Percentiles rank a stretch among this genome's conserved stretches.
phyloP scores from a whole-genome alignment of 108 stramenopile genomes.

The Stephanodiscus minutulus region DNA sequence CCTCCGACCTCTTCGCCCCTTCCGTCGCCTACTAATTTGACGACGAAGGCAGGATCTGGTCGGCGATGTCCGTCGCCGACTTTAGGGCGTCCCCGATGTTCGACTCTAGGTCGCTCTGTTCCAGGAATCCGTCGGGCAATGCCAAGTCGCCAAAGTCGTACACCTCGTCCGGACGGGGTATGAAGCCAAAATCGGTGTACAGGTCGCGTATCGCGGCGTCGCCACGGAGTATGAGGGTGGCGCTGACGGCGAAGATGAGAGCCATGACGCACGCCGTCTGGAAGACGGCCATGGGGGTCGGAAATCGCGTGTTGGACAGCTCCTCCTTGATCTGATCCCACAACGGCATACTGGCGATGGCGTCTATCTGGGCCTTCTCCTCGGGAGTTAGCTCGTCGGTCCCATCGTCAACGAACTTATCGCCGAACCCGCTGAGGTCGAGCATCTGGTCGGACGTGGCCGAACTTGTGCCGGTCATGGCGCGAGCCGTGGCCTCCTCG shows the following conservation, averaged over 20 bases:
- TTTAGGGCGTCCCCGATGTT: slow-evolving; percentile 14
- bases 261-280: slow-evolving; percentile 64
- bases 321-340: slow-evolving; percentile 63
- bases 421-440: slow-evolving; percentile 69
- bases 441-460: slow-evolving; percentile 50
- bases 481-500: slow-evolving; percentile 59
- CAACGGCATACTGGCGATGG: slow-evolving; percentile 55
- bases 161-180: slow-evolving; percentile 67
- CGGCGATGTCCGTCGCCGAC: slow-evolving; percentile 32
- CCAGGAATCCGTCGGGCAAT: slow-evolving; percentile 49
- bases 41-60: slow-evolving; percentile 34
- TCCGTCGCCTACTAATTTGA: neutral
- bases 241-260: slow-evolving; percentile 58
- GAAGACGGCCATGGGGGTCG: slow-evolving; percentile 52
- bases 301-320: slow-evolving; percentile 57
- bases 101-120: slow-evolving; percentile 36
- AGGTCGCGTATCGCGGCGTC: slow-evolving; percentile 60
- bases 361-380: slow-evolving; percentile 78
- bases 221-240: slow-evolving; percentile 60
- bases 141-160: slow-evolving; percentile 54
- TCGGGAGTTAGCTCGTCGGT: slow-evolving; percentile 78
- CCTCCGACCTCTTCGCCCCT: no score
- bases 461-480: slow-evolving; percentile 42
- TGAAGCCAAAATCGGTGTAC: slow-evolving; percentile 59
- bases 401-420: slow-evolving; percentile 64